A percentile compares a stretch with the other conserved stretches of the same genome.
phyloP scores from a whole-genome alignment of 1,284 basidiomycete species.

The Waitea zeae region DNA sequence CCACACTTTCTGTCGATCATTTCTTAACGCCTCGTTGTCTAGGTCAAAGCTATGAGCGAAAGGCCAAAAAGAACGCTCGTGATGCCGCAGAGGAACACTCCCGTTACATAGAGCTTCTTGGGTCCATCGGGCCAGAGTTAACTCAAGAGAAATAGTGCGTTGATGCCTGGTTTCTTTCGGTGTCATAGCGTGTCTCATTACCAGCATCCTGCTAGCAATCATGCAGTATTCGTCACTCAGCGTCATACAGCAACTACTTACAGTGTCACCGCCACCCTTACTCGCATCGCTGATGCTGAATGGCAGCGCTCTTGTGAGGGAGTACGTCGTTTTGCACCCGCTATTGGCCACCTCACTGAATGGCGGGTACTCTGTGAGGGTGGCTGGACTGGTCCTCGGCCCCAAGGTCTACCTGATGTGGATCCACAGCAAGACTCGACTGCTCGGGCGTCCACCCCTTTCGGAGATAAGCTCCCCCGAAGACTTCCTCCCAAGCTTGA shows the following conservation, averaged over 20 bases:
- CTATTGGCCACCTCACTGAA: conserved; percentile 49
- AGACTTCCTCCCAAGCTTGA: too few species aligned
- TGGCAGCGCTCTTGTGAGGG: conserved; percentile 58
- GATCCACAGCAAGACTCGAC: too few species aligned
- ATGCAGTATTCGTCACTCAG: conserved; percentile 41
- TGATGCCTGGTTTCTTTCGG: neutral
- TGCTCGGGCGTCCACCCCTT: too few species aligned
- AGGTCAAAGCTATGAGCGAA: conserved; percentile 63
- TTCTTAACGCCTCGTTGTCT: conserved; percentile 1
- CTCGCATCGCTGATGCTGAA: conserved; percentile 57
- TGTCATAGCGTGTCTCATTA: conserved; percentile 4
- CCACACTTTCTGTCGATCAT: neutral
- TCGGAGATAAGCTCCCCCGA: too few species aligned
- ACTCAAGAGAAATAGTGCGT: conserved; percentile 62
- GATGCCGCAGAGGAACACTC: conserved; percentile 58
- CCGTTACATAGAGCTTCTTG: conserved; percentile 57
- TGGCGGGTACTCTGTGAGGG: conserved; percentile 60
- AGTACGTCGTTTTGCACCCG: conserved; percentile 43
- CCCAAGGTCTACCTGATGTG: conserved; percentile 30
- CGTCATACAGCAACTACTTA: conserved; percentile 40
- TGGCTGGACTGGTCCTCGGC: conserved; percentile 42
- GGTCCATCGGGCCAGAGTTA: conserved; percentile 56
- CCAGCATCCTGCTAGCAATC: conserved; percentile 30
- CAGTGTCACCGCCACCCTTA: conserved; percentile 40
- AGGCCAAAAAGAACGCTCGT: conserved; percentile 51